Base-by-base conservation (phyloP, 1,284 basidiomycete genomes). In the Boletus semigastroideus region DNA sequence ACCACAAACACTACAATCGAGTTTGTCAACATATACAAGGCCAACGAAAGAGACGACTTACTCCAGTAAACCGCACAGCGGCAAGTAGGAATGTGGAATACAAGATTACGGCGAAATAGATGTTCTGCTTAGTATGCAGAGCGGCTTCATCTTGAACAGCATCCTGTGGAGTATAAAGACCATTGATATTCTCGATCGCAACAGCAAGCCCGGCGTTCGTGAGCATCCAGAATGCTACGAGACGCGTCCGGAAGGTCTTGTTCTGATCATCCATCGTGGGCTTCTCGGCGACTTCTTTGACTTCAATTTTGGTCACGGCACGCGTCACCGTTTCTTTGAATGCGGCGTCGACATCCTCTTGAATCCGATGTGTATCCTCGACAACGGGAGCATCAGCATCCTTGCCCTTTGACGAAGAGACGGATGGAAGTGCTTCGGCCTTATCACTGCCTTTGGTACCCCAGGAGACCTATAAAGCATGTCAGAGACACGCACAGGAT, bases 401-500 rank as follows among this genome's bases (percentile, higher is more conserved):
- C 67, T 92, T 91, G 36, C 77, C 74, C 70, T 94, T 93, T 57
- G 85, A 88, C 9, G 88, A 94, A 13, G 85, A 90, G 42, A 97
- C 86, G 0, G 92, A 90, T 0, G 95, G 96, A n/a, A 98, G 76
- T 1, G 90, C 90, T 62, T 98, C 95, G 0, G 86, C 94, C 70
- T 96, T 95, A 74, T 98, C 96, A 52, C 91, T 93, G 46, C 95
- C 95, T 73, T 96, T 96, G 11, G 94, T 97, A 72, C 94, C 93
- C 94, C 93, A 94, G 31, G 87, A 91, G 19, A 90, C 85, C 84
- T 86, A 55, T 22, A 58, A 46, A 52, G 47, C 44, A 41, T 34
- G 34, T 63, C 41, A 59, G 42, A 47, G 11, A 28, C 19, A 17
- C 28, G 14, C 25, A 38, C 7, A 42, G 17, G 4, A 51, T 10